Conservation (phyloP, 202 grass and related monocot species). For the Setaria italica region DNA sequence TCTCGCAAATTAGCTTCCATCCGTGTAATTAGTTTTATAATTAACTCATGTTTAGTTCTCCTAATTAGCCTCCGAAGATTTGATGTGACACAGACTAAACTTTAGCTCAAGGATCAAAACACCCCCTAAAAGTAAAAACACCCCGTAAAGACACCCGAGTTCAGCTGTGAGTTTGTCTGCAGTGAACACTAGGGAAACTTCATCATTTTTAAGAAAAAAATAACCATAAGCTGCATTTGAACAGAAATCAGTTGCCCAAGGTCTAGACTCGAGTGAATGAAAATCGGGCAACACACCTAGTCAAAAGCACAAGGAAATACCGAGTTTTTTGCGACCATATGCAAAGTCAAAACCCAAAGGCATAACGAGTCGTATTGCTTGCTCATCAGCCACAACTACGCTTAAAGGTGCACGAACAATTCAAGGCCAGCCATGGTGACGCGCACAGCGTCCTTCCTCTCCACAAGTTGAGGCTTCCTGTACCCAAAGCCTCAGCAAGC, state of each 20-base stretch:
- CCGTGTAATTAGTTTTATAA: too few species aligned
- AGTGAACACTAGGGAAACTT: background rate
- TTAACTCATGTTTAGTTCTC: too few species aligned
- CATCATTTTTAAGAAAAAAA: background rate
- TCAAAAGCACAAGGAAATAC: background rate
- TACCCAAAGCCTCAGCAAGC: conserved; percentile 7
- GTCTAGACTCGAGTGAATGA: background rate
- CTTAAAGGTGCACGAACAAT: conserved; percentile 12
- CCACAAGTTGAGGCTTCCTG: conserved; percentile 27
- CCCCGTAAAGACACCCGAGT: too few species aligned
- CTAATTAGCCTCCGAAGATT: too few species aligned
- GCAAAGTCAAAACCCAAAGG: conserved; percentile 42
- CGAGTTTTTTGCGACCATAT: background rate
- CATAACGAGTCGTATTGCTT: background rate
- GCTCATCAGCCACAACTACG: background rate
- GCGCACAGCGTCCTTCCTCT: conserved; percentile 40
- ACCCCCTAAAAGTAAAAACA: too few species aligned
- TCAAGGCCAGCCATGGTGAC: conserved; percentile 48
- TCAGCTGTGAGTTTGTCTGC: background rate
- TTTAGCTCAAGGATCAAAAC: too few species aligned
- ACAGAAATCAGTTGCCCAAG: background rate
- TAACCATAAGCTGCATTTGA: background rate
- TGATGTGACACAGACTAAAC: too few species aligned
- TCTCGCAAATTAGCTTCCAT: too few species aligned
- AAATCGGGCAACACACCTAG: conserved; percentile 1